Conservation (phyloP, 2,329 filamentous ascomycete species). For the Ophiostoma triangulosporum region DNA sequence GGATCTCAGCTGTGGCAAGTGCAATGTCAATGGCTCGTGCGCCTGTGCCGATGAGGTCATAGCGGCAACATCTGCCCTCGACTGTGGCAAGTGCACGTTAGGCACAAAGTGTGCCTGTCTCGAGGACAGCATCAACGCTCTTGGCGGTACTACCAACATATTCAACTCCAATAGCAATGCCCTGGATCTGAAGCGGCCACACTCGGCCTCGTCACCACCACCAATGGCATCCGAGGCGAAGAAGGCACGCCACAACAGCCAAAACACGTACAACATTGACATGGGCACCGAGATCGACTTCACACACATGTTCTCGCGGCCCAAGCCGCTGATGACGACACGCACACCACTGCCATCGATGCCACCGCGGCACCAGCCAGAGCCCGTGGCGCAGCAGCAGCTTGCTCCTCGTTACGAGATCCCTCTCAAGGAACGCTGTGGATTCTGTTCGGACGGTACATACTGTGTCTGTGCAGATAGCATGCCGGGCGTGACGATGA, state of each 20-base stretch:
- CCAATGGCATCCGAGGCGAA: conserved; percentile 36
- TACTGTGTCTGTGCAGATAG: conserved; percentile 68
- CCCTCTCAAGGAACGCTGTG: conserved; percentile 54
- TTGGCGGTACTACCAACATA: conserved; percentile 13
- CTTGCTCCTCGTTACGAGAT: conserved; percentile 19
- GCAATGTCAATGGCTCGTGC: conserved; percentile 38
- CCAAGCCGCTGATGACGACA: conserved; percentile 18
- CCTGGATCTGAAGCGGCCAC: conserved; percentile 34
- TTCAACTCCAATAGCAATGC: conserved; percentile 8
- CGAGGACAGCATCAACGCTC: conserved; percentile 27
- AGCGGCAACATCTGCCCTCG: conserved; percentile 35
- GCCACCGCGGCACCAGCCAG: conserved; percentile 14
- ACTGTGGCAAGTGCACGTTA: conserved; percentile 53
- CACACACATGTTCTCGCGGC: conserved; percentile 48
- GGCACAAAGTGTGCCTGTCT: conserved; percentile 51
- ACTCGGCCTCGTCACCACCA: conserved; percentile 24
- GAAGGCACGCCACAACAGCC: conserved; percentile 31
- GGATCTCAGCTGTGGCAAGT: conserved; percentile 40
- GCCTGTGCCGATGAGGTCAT: conserved; percentile 47
- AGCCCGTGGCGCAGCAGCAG: conserved; percentile 1
- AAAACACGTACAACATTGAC: conserved; percentile 15
- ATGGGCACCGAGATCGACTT: conserved; percentile 57
- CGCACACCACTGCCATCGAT: conserved; percentile 13
- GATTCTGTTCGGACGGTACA: conserved; percentile 71
- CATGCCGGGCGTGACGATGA: conserved; percentile 19